Percentiles rank a stretch among this genome's conserved stretches.
These are phyloP conservation scores for Ogataea polymorpha DNA, from an alignment of 805 yeast genomes.

Conservation along the genomic window DNA sequence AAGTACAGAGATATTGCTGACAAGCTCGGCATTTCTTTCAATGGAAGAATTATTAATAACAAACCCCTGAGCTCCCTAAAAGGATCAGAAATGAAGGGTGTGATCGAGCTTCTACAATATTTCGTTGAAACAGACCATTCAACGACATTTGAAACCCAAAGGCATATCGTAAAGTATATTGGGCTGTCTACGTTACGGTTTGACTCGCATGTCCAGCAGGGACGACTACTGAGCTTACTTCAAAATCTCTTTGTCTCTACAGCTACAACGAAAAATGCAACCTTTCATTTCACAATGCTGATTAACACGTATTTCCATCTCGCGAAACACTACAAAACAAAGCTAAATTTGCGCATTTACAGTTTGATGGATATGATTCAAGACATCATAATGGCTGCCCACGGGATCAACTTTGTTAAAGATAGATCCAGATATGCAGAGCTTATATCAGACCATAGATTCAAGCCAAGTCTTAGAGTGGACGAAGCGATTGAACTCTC, in stretches of 20 bases:
- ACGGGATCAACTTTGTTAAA: background rate
- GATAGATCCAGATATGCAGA: slow-evolving; percentile 13
- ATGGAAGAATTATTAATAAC: slow-evolving; percentile 6
- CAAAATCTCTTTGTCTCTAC: slow-evolving; percentile 6
- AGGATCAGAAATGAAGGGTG: slow-evolving; percentile 4
- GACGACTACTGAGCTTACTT: slow-evolving; percentile 1
- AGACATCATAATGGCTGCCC: slow-evolving; percentile 12
- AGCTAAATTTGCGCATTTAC: slow-evolving; percentile 4
- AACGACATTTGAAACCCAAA: slow-evolving; percentile 8
- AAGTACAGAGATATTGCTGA: slow-evolving; percentile 1
- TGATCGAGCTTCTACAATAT: slow-evolving; percentile 6
- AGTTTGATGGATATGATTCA: slow-evolving; percentile 14
- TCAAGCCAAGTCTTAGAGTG: slow-evolving; percentile 2
- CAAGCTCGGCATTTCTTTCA: slow-evolving; percentile 11
- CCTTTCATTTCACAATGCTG: slow-evolving; percentile 7
- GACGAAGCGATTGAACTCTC: slow-evolving; percentile 6
- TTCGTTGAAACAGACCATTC: slow-evolving; percentile 9
- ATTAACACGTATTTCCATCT: slow-evolving; percentile 7
- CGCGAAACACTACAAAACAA: slow-evolving; percentile 3
- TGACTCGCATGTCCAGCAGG: slow-evolving; percentile 8
- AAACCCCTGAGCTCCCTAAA: slow-evolving; percentile 6
- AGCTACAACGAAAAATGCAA: slow-evolving; percentile 1
- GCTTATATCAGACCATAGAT: slow-evolving; percentile 8
- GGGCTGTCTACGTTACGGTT: slow-evolving; percentile 2
- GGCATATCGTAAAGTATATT: slow-evolving; percentile 5